Percentiles rank a stretch among this genome's conserved stretches.
Conservation (phyloP, 148 eudicot genomes). For the Arctostaphylos glauca region DNA sequence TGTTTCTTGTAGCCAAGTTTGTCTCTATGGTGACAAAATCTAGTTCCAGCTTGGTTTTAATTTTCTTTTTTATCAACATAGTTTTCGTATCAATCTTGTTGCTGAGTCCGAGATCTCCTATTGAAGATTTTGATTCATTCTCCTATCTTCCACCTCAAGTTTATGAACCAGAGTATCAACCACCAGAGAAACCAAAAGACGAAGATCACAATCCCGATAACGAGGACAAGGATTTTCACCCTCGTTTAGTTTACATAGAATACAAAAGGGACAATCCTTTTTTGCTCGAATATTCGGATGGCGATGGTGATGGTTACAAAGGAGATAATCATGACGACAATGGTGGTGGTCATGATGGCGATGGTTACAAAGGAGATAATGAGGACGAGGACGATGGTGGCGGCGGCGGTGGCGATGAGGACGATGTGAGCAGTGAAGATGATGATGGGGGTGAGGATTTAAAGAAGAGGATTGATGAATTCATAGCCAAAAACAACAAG, state of each 20-base stretch:
- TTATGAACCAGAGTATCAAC: conserved; percentile 11
- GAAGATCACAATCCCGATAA: not conserved
- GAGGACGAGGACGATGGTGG: not conserved
- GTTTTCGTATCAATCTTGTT: conserved; percentile 9
- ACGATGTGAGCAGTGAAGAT: not conserved
- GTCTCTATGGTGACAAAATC: conserved; percentile 3
- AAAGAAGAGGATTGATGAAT: conserved; percentile 17
- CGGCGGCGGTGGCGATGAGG: not conserved
- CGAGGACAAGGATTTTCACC: conserved; percentile 11
- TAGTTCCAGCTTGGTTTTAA: not conserved
- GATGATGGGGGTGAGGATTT: conserved; percentile 17
- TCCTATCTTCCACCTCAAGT: not conserved
- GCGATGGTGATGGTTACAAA: conserved; percentile 18
- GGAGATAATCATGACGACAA: conserved; percentile 5
- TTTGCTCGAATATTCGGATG: not conserved
- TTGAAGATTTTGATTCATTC: conserved; percentile 7
- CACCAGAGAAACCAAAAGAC: not conserved
- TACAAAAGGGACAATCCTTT: not conserved
- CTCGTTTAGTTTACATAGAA: conserved; percentile 16
- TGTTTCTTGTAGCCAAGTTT: not conserved
- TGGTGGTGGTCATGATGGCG: conserved; percentile 12
- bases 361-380: conserved; percentile 22
- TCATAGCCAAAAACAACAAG: conserved; percentile 20
- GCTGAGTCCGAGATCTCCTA: not conserved
- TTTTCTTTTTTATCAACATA: not conserved